Base-by-base conservation (phyloP, 2,329 filamentous ascomycete species). In the Venturia effusa region DNA sequence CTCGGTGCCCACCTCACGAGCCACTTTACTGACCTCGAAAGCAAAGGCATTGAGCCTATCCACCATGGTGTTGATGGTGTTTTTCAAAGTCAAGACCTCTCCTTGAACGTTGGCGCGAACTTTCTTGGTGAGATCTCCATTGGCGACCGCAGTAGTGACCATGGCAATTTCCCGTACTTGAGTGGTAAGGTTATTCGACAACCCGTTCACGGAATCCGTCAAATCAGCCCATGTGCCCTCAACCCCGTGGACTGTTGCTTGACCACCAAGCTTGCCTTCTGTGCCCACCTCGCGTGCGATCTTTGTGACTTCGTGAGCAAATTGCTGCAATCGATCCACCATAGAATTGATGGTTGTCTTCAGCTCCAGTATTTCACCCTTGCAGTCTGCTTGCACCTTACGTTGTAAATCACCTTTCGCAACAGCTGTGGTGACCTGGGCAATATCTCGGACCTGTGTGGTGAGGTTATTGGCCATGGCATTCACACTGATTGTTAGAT, bases 11-110 rank as follows among this genome's bases (percentile, higher is more conserved):
- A 87, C 84, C 71, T 87, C 84, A 68, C 84, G 79, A 60, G 84
- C 84, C 62, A 87, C 84, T 72, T 85, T 85, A 77, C 83, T 86
- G 68, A 87, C 84, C 71, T 87, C 83, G 68, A 84, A 84, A 10
- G 84, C 84, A 67, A 86, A 87, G 0, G 83, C 85, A 68, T 84
- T 84, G 39, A 87, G 74, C 64, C 83, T 77, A 73, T 86, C 84
- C 69, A 87, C 84, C 84, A 87, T 87, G 71, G 82, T 82, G 70
- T 87, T 87, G 76, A 87, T 86, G 8, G 93, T 99, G 71, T 92
- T 91, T 78, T 99, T 99, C 67, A 99, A 68, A 3, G 75, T 77
- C 64, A 81, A 67, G 63, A 81, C 81, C 67, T 81, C 79, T 64
- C 79, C 79, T 70, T 80, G 75, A 27, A 81, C 79, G 66, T 81